Percentiles rank a stretch among this genome's conserved stretches.
phyloP scores from a whole-genome alignment of 179 eudicot genomes.

The Beta macrorhiza region DNA sequence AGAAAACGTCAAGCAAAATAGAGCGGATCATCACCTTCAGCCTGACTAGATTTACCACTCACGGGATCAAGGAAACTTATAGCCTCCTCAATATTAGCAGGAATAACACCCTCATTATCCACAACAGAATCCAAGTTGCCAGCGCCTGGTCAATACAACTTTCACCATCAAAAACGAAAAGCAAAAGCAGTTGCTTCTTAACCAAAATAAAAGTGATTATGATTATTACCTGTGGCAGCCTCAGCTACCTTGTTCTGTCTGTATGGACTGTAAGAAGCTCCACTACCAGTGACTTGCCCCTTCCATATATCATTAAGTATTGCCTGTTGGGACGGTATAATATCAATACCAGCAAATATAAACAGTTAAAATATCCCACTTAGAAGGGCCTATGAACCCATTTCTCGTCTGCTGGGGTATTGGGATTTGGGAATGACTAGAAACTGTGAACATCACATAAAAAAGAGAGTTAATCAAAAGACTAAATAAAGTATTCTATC shows the following conservation, averaged over 20 bases:
- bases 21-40: slow-evolving; percentile 33
- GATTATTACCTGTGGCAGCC: slow-evolving; percentile 47
- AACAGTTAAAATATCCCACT: background rate
- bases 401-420: background rate
- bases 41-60: slow-evolving; percentile 28
- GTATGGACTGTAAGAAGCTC: slow-evolving; percentile 45
- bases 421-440: background rate
- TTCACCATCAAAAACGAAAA: slow-evolving; percentile 11
- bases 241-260: slow-evolving; percentile 52
- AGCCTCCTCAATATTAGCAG: slow-evolving; percentile 32
- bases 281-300: slow-evolving; percentile 74
- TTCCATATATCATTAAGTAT: slow-evolving; percentile 70
- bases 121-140: slow-evolving; percentile 38
- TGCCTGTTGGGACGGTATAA: slow-evolving; percentile 42
- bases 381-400: background rate
- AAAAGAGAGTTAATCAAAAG: background rate
- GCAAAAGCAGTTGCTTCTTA: background rate
- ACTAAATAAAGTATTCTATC: background rate
- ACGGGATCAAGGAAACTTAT: slow-evolving; percentile 28
- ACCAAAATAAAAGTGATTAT: background rate
- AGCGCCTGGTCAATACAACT: slow-evolving; percentile 30
- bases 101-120: slow-evolving; percentile 31
- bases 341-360: slow-evolving; percentile 16
- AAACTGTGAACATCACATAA: background rate
- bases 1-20: background rate